Base-by-base conservation (phyloP, 768 basidiomycete species). In the Phylloporus sp. region DNA sequence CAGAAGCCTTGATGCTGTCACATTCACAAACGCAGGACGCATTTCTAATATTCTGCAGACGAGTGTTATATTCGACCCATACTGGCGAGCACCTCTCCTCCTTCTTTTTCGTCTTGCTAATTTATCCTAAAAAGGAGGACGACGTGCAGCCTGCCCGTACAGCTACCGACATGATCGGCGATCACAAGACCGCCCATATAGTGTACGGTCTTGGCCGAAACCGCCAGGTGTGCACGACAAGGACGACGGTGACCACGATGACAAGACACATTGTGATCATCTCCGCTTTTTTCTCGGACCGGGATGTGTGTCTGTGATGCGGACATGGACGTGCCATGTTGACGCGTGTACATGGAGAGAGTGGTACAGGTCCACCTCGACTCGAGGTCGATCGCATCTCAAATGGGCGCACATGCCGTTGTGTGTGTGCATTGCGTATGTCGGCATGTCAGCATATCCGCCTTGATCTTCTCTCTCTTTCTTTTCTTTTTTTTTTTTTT, bases 151-250 rank as follows among this genome's bases (percentile, higher is more conserved):
- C 40, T 41, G 24, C 16, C 16, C 16, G 5, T n/a, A 42, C 41
- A 27, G n/a, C 41, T 26, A 29, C 45, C 45, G 45, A 45, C 31
- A 34, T 45, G 45, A 45, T 45, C 45, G 45, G 45, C 45, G 32
- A 45, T 34, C 32, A 34, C 45, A 22, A 22, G 22, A 24, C 45
- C 45, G 45, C 32, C 32, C 45, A 34, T 45, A 27, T 43, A 7
- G 18, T 36, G 18, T 4, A 10, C 35, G 35, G 35, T 18, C 8
- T 36, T 36, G 18, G 15, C 35, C 35, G 35, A 36, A 18, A 18
- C 35, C 9, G 35, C 20, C 6, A 10, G 35, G 18, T 36, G 18
- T 36, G 35, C 18, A 18, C 35, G 18, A 22, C 22, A 15, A 24
- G 6, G 20, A 38, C 20, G 36, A 38, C 8, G 39, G 24, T 6